These are phyloP conservation scores for Silene coronaria DNA, from an alignment of 179 eudicot species.

Conservation along the genomic window DNA sequence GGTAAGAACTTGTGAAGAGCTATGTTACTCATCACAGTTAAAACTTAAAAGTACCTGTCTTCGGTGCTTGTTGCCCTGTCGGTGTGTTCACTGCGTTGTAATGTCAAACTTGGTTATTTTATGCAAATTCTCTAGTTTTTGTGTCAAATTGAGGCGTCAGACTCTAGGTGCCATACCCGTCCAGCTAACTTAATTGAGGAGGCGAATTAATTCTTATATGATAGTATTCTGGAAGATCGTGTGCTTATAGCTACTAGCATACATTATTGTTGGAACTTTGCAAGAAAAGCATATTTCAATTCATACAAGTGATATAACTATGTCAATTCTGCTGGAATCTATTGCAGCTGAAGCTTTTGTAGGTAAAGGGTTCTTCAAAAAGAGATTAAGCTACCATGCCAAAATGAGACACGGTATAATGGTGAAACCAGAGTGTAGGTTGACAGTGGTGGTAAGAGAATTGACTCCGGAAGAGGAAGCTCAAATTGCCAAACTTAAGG, in stretches of 20 bases:
- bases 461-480: slow-evolving; percentile 81
- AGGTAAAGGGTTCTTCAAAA: slow-evolving; percentile 69
- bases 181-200: not conserved
- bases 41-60: not conserved
- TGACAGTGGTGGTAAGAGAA: slow-evolving; percentile 84
- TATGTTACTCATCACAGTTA: no score
- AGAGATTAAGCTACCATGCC: slow-evolving; percentile 56
- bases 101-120: not conserved
- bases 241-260: not conserved
- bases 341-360: slow-evolving; percentile 77
- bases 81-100: no score
- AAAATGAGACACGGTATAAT: slow-evolving; percentile 62
- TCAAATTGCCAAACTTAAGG: slow-evolving; percentile 68
- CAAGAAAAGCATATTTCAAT: not conserved
- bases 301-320: not conserved
- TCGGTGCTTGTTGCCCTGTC: no score
- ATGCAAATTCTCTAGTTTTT: no score
- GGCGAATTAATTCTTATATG: not conserved
- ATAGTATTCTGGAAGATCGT: not conserved
- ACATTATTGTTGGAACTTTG: not conserved
- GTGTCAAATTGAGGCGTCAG: not conserved
- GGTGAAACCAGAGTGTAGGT: slow-evolving; percentile 70
- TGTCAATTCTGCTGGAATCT: not conserved
- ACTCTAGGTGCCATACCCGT: not conserved
- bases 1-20: not conserved